Evolutionary conservation across 768 basidiomycete species (phyloP), one percentile per base, ranked within the genome.

Genomic region (Auricularia heimuer): DNA sequence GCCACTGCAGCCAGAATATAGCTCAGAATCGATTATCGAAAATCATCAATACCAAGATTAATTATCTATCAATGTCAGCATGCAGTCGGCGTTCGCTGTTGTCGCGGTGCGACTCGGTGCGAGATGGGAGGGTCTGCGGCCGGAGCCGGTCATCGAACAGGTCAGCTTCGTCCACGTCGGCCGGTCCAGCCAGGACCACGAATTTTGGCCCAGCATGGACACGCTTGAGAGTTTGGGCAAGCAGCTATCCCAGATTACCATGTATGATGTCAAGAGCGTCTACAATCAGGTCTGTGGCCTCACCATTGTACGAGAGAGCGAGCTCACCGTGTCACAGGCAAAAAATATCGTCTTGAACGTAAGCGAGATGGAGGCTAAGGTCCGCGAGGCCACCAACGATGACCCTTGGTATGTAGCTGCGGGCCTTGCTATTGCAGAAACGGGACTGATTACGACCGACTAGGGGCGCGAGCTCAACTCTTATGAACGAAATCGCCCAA

Each of bases 401-500:
- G 97, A 99, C 68, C 89, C 97, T 65, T 99, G 97, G 96, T 97
- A 73, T 69, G 85, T 77, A n/a, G n/a, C 37, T 47, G 29, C 12
- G 39, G 12, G 2, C 33, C 51, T 42, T 35, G 44, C 47, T 47
- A n/a, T 12, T 21, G 33, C 29, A 24, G 36, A 11, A 4, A 12
- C 62, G 29, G 14, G 47, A 24, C 29, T 42, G 61, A 33, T 67
- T 47, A 65, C 14, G 33, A 18, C 58, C 11, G 1, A 35, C 61
- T 69, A 97, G 95, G 96, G 96, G 97, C 18, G 96, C 96, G 66
- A 94, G 92, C 73, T 97, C 95, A 61, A 95, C 94, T 33, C 77
- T 98, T 75, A 98, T 98, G 97, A 91, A 94, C 73, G 94, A 98
- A 70, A 98, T 99, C 69, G 94, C 97, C 12, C 90, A 94, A 82